These are phyloP conservation scores for Alternaria alternata DNA, from an alignment of 2,329 filamentous ascomycete species.

Conservation along the genomic window DNA sequence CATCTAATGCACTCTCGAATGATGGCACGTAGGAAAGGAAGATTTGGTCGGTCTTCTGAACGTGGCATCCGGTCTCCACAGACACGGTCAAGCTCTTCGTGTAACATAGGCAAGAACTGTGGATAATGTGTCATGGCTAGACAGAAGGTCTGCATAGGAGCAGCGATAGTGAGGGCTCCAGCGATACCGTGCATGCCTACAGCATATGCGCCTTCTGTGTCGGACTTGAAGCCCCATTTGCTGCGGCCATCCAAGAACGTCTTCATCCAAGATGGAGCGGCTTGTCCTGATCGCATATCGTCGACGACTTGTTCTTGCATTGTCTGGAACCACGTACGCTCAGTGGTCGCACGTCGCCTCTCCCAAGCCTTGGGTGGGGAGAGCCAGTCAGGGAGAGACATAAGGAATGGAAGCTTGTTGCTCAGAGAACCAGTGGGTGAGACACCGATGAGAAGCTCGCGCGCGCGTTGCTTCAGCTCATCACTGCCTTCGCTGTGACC, in stretches of 20 bases:
- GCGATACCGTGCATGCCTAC: slow-evolving; percentile 60
- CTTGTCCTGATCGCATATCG: slow-evolving; percentile 46
- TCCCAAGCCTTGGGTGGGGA: slow-evolving; percentile 57
- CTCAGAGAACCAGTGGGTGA: slow-evolving; percentile 56
- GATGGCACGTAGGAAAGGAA: slow-evolving; percentile 51
- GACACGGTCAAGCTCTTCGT: slow-evolving; percentile 52
- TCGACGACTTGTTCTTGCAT: slow-evolving; percentile 54
- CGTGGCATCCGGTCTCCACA: slow-evolving; percentile 50
- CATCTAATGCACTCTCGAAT: slow-evolving; percentile 54
- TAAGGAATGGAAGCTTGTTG: slow-evolving; percentile 57
- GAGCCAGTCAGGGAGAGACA: slow-evolving; percentile 55
- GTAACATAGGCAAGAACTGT: slow-evolving; percentile 52
- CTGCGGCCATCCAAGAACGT: slow-evolving; percentile 52
- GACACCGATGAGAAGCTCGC: slow-evolving; percentile 56
- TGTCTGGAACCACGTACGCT: slow-evolving; percentile 54
- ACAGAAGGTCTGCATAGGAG: slow-evolving; percentile 58
- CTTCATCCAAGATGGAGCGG: slow-evolving; percentile 54
- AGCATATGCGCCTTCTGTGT: slow-evolving; percentile 56
- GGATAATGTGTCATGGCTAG: slow-evolving; percentile 57
- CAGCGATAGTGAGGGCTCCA: slow-evolving; percentile 57
- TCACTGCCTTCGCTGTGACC: slow-evolving; percentile 55
- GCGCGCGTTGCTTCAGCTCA: slow-evolving; percentile 57
- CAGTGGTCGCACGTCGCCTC: slow-evolving; percentile 52
- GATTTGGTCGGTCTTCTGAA: slow-evolving; percentile 49
- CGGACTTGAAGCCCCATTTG: slow-evolving; percentile 53